Base-by-base conservation (phyloP, 169 alveolate genomes). In the Cryptosporidium parvum region DNA sequence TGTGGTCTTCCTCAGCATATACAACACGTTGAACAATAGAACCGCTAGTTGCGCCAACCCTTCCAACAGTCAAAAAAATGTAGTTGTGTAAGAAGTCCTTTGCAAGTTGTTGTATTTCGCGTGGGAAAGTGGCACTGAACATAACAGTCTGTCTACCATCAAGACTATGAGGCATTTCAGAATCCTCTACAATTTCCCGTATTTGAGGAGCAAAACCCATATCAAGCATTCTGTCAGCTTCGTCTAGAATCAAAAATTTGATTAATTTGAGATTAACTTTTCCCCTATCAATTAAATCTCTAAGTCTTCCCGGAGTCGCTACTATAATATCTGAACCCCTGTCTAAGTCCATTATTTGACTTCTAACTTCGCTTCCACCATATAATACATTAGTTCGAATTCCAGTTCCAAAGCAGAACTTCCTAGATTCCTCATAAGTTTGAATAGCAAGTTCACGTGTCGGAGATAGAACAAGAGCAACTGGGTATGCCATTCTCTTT, bases 361-460 rank as follows among this genome's bases (percentile, higher is more conserved):
- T 86, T 70, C 95, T 93, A 26, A 94, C 95, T 73, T 96, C 96
- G 29, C 94, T 89, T 5, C 99, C 99, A 9, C 99, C 99, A 91
- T 96, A 96, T 37, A 96, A 91, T 21, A 93, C 96, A 14, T 94
- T 97, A 1, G 98, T 92, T 68, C 97, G 93, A 31, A 97, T 96
- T 44, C 99, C 98, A 18, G 98, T 96, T 62, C 95, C 95, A 86
- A 91, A 94, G 53, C 96, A 91, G 84, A 96, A 97, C 80, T 97
- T 96, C 84, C 95, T 92, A 3, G 98, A 94, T 89, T 97, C 99
- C 58, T 93, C 94, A 85, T 91, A 95, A 31, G 97, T 97, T 92
- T 98, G 98, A 31, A 95, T 94, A 12, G 99, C 99, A 45, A 98
- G 93, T 92, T 98, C 99, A 52, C 99, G 96, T 0, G 99, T 98